Evolutionary conservation across 495 filamentous ascomycete species (phyloP).

Genomic region (Daldinia caldariorum): DNA sequence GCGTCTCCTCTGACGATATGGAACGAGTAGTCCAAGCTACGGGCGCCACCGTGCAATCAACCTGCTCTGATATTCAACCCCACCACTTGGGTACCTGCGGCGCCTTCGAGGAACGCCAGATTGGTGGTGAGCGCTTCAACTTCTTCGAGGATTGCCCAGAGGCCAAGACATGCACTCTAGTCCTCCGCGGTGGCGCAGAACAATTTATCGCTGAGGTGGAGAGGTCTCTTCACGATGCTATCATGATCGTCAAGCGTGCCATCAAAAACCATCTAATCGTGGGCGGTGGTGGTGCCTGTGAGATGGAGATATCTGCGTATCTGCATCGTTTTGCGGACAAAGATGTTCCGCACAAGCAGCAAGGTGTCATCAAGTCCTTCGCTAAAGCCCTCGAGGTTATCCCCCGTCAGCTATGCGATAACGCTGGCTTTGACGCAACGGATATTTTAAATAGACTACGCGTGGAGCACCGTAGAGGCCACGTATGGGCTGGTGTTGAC

Average conservation of each 20-base stretch:
- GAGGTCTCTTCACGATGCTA: slow-evolving; percentile 94
- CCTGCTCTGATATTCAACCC: slow-evolving; percentile 92
- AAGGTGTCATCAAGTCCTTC: slow-evolving; percentile 96
- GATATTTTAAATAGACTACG: slow-evolving; percentile 95
- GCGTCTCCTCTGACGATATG: slow-evolving; percentile 92
- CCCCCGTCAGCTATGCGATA: slow-evolving; percentile 95
- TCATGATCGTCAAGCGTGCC: slow-evolving; percentile 99
- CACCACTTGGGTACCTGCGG: slow-evolving; percentile 93
- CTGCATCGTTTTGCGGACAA: slow-evolving; percentile 91
- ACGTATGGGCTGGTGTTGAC: slow-evolving; percentile 94
- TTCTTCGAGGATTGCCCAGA: slow-evolving; percentile 95
- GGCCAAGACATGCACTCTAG: slow-evolving; percentile 95
- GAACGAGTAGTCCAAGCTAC: slow-evolving; percentile 96
- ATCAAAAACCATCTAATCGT: slow-evolving; percentile 94
- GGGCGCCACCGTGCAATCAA: slow-evolving; percentile 90
- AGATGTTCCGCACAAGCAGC: slow-evolving; percentile 93
- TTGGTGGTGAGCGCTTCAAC: slow-evolving; percentile 97
- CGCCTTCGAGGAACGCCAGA: slow-evolving; percentile 92
- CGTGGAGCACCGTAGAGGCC: slow-evolving; percentile 91
- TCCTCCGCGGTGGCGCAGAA: slow-evolving; percentile 94
- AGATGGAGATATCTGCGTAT: slow-evolving; percentile 96
- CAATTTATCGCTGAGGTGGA: slow-evolving; percentile 99
- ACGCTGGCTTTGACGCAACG: slow-evolving; percentile 97
- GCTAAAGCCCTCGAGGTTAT: slow-evolving; percentile 98
- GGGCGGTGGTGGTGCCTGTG: slow-evolving; percentile 90